Evolutionary conservation across 2,329 filamentous ascomycete genomes (phyloP).

Genomic region (Cladosporium cucumerinum): DNA sequence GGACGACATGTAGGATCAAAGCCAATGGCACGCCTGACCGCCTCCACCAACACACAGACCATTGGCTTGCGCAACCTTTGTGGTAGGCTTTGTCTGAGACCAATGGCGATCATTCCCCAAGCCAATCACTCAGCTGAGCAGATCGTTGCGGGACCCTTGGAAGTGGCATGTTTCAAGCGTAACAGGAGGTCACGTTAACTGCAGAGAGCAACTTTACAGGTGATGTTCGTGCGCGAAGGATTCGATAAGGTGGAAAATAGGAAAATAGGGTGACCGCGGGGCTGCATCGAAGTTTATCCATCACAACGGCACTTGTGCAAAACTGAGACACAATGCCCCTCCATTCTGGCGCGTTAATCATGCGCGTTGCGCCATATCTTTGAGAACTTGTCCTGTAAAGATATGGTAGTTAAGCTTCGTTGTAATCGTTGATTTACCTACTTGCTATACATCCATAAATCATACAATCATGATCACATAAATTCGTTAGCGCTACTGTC

Average conservation of each 20-base stretch:
- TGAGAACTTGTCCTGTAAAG: not conserved
- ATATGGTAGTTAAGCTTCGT: not conserved
- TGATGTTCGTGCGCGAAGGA: not conserved
- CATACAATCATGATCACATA: not conserved
- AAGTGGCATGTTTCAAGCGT: not conserved
- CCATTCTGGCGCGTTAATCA: not conserved
- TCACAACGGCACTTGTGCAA: not conserved
- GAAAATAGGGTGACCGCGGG: not conserved
- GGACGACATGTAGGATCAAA: not conserved
- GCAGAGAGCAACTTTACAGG: not conserved
- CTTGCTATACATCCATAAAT: not conserved
- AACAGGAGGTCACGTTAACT: not conserved
- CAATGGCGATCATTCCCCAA: not conserved
- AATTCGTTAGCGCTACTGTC: not conserved
- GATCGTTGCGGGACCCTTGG: not conserved
- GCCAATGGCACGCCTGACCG: slow-evolving; percentile 3
- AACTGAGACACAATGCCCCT: not conserved
- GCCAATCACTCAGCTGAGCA: not conserved
- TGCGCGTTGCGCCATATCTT: not conserved
- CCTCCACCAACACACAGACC: not conserved
- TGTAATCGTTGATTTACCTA: not conserved
- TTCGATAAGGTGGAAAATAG: not conserved
- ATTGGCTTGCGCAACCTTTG: not conserved
- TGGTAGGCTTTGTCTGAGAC: not conserved
- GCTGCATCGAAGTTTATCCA: not conserved